These are phyloP conservation scores for Lyophyllum atratum DNA, from an alignment of 768 basidiomycete genomes.

Conservation along the genomic window DNA sequence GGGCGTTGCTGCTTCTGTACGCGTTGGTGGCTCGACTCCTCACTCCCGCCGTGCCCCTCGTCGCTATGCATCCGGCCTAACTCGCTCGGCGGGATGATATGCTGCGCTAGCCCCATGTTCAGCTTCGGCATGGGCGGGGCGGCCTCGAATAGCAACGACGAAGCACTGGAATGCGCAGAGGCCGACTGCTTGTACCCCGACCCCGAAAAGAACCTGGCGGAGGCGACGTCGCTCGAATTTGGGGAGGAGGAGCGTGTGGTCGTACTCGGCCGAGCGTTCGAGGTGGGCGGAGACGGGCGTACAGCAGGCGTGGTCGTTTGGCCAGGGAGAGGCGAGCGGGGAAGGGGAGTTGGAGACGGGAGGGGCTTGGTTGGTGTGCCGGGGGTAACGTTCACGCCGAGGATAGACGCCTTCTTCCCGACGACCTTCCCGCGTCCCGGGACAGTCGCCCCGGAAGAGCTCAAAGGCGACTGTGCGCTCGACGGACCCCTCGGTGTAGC, in stretches of 20 bases:
- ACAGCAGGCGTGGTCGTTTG: neutral
- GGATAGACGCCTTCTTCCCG: constrained; percentile 15
- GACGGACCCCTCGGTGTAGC: neutral
- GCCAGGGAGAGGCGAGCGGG: constrained; percentile 1
- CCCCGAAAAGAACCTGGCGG: constrained; percentile 51
- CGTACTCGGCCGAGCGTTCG: constrained; percentile 39
- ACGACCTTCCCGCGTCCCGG: constrained; percentile 8
- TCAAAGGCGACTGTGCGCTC: constrained; percentile 12
- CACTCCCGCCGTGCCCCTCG: constrained; percentile 7
- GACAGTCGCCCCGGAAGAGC: constrained; percentile 13
- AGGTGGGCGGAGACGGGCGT: constrained; percentile 1
- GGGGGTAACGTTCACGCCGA: constrained; percentile 9
- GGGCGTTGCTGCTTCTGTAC: neutral
- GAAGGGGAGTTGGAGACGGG: neutral
- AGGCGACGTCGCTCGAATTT: constrained; percentile 57
- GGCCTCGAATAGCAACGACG: constrained; percentile 41
- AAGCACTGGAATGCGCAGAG: constrained; percentile 54
- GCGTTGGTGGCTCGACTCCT: neutral
- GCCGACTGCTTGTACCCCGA: constrained; percentile 27
- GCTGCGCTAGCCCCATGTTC: constrained; percentile 31
- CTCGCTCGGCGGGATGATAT: constrained; percentile 60
- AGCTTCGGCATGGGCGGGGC: constrained; percentile 41
- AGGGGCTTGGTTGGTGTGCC: neutral
- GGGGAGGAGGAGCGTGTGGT: constrained; percentile 65
- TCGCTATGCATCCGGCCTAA: constrained; percentile 42